A percentile compares a stretch with the other conserved stretches of the same genome.
Evolutionary conservation across 1,139 yeast genomes (phyloP).

Genomic region (Lodderomyces elongisporus): DNA sequence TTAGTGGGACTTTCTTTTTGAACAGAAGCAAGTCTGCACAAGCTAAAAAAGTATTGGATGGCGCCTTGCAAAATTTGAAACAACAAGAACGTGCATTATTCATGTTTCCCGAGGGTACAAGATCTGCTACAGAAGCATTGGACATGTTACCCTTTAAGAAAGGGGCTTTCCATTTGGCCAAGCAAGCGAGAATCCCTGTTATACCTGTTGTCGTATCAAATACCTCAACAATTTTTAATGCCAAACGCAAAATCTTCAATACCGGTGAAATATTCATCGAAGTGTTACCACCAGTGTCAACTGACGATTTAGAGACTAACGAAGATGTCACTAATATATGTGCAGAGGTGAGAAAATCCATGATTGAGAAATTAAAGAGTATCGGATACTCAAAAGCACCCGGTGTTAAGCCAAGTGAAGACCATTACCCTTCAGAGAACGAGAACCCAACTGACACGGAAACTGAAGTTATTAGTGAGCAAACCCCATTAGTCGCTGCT

Average conservation of each 20-base stretch:
- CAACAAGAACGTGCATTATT: constrained; percentile 63
- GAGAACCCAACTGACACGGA: constrained; percentile 12
- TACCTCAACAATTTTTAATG: constrained; percentile 67
- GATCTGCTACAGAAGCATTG: constrained; percentile 69
- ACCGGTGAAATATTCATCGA: constrained; percentile 59
- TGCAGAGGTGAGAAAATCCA: constrained; percentile 30
- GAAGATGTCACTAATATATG: constrained; percentile 55
- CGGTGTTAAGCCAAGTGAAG: constrained; percentile 10
- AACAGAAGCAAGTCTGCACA: constrained; percentile 77
- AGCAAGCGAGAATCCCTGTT: constrained; percentile 83
- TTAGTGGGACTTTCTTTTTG: constrained; percentile 86
- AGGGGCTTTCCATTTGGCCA: constrained; percentile 97
- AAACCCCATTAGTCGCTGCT: constrained; percentile 17
- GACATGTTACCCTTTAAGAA: constrained; percentile 84
- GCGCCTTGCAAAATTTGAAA: constrained; percentile 61
- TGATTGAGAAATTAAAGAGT: constrained; percentile 25
- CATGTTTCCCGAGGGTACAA: constrained; percentile 94
- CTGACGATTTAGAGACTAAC: constrained; percentile 48
- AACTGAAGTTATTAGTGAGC: constrained; percentile 18
- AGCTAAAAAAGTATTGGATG: constrained; percentile 68
- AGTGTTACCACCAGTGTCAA: constrained; percentile 64
- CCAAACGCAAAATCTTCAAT: constrained; percentile 52
- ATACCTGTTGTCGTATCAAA: constrained; percentile 86
- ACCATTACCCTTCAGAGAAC: constrained; percentile 7
- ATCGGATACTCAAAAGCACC: constrained; percentile 29